These are phyloP conservation scores for Rhodomyrtus psidioides DNA, from an alignment of 441 rosid genomes.

Conservation along the genomic window DNA sequence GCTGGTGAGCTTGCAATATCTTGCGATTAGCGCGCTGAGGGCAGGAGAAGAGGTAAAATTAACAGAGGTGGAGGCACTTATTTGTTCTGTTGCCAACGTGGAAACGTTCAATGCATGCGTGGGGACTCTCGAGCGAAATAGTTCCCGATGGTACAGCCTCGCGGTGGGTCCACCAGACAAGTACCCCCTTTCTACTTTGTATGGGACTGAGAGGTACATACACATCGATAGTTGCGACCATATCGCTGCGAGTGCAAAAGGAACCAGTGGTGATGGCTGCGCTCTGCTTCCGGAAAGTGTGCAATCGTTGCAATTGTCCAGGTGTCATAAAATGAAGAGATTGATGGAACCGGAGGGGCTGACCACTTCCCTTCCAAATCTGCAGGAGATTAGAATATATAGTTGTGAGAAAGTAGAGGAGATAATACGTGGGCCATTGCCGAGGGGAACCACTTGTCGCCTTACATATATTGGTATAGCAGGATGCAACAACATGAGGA, in stretches of 20 bases:
- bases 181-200: fast-evolving
- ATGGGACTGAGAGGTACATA: background rate
- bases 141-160: background rate
- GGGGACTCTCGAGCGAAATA: background rate
- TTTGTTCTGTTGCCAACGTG: background rate
- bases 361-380: background rate
- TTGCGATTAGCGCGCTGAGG: background rate
- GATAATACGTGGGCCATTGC: background rate
- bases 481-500: too few species aligned
- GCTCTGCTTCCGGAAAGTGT: fast-evolving
- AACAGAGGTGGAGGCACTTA: background rate
- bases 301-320: background rate
- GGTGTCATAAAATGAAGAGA: background rate
- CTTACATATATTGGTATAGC: too few species aligned
- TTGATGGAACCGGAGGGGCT: background rate
- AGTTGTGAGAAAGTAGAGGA: background rate
- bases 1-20: background rate
- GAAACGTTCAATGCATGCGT: background rate
- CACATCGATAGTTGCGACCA: background rate
- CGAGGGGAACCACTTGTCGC: too few species aligned
- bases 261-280: background rate
- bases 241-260: background rate
- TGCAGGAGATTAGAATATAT: background rate
- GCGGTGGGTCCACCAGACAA: fast-evolving
- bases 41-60: background rate